Evolutionary conservation across 2,329 filamentous ascomycete genomes (phyloP), one percentile per base, ranked within the genome.

Genomic region (Aspergillus pseudoterreus): DNA sequence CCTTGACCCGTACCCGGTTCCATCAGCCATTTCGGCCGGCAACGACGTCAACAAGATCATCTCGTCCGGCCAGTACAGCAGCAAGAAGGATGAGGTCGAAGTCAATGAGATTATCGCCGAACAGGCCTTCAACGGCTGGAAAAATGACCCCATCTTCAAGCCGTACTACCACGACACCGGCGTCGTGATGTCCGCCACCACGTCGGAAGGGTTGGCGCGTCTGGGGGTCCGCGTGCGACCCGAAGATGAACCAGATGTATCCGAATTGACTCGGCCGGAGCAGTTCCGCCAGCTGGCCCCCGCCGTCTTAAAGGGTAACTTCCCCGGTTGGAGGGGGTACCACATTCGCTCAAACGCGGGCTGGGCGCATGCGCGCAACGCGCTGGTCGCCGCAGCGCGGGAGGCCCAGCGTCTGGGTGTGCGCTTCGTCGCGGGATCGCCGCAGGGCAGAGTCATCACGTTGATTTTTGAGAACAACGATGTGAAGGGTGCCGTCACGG

Each of bases 291-390:
- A 60, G 9, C 74, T 78, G 0, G 80, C 80, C 73, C 78, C 78
- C 1, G 51, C 71, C 10, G 73, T 80, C 0, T 59, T 77, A 45
- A 74, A 71, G 9, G 75, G 75, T 11, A 57, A 69, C 2, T 76
- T 76, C 48, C 66, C 72, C 0, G 67, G 66, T 6, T 78, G 76
- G 75, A 64, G 64, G 57, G 76, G 73, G 6, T 74, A 71, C 59
- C 70, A 63, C 56, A 71, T 71, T 55, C 61, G 65, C n/a, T 61
- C 65, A 17, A 71, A 72, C 14, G 77, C 76, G 12, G 79, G 79
- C 4, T 82, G 78, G 77, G 75, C 79, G 4, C 75, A 76, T 58
- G 78, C 78, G 10, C 67, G 72, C 8, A 74, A 75, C 35, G 75
- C 77, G 1, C 57, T 81, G 32, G 60, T 69, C 48, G 70, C 75